These are phyloP conservation scores for Aspergillus awamori DNA, from an alignment of 2,329 filamentous ascomycete genomes.

Conservation along the genomic window DNA sequence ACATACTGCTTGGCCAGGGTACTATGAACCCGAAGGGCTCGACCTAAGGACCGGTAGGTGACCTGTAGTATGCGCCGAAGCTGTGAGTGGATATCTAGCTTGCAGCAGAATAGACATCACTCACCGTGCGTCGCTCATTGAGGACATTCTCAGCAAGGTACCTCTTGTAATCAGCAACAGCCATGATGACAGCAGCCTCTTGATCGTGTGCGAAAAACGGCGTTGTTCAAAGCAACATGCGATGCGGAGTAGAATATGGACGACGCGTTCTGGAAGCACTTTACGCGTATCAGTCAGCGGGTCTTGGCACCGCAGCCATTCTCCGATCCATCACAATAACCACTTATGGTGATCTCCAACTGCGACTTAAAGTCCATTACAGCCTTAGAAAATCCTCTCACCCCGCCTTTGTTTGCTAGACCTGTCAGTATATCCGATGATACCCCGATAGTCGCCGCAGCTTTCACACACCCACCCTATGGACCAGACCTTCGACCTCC, in stretches of 20 bases:
- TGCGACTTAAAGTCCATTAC: neutral
- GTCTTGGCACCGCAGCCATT: slow-evolving; percentile 37
- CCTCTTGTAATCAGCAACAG: slow-evolving; percentile 61
- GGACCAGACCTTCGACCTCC: slow-evolving; percentile 42
- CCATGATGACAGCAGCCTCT: slow-evolving; percentile 36
- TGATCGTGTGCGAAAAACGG: neutral
- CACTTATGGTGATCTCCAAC: neutral
- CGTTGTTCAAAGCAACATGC: slow-evolving; percentile 5
- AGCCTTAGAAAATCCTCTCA: neutral
- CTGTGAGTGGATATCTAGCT: neutral
- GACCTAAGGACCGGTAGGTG: slow-evolving; percentile 82
- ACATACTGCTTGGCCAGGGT: slow-evolving; percentile 85
- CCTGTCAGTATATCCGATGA: neutral
- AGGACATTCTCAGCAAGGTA: slow-evolving; percentile 77
- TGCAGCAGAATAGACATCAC: slow-evolving; percentile 28
- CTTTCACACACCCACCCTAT: slow-evolving; percentile 23
- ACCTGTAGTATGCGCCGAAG: slow-evolving; percentile 57
- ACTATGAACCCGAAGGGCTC: slow-evolving; percentile 79
- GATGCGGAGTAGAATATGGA: neutral
- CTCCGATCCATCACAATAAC: slow-evolving; percentile 14
- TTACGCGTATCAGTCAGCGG: slow-evolving; percentile 48
- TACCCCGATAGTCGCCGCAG: slow-evolving; percentile 3
- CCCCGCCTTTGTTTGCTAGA: neutral
- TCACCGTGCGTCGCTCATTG: slow-evolving; percentile 72
- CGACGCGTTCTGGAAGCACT: slow-evolving; percentile 42